A percentile compares a stretch with the other conserved stretches of the same genome.
Evolutionary conservation across 768 basidiomycete genomes (phyloP).

Genomic region (Strobilomyces echinocephalus): DNA sequence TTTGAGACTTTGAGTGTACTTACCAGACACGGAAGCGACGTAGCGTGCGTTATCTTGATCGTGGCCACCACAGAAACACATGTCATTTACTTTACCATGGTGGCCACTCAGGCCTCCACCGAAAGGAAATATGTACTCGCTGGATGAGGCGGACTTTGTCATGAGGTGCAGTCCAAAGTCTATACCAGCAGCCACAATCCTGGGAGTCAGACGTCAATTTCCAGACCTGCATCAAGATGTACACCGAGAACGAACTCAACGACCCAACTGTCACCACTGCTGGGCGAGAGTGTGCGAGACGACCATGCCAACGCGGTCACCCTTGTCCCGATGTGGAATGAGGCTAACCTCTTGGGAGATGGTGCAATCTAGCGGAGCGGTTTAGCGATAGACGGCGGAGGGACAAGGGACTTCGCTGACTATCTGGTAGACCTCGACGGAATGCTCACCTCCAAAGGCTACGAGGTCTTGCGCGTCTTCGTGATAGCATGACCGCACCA

Average conservation of each 20-base stretch:
- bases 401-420: conserved; percentile 37
- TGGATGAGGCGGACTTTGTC: conserved; percentile 45
- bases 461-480: conserved; percentile 64
- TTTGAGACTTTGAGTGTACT: conserved; percentile 2
- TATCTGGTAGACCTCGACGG: conserved; percentile 63
- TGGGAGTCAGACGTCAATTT: conserved; percentile 27
- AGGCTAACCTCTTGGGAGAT: conserved; percentile 50
- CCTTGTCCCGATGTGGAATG: conserved; percentile 67
- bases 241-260: conserved; percentile 52
- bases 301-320: conserved; percentile 81
- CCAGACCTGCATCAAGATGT: not conserved
- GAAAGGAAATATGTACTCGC: conserved; percentile 60
- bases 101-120: conserved; percentile 81
- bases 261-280: conserved; percentile 58
- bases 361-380: conserved; percentile 35
- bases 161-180: conserved; percentile 71
- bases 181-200: conserved; percentile 61
- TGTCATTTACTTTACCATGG: conserved; percentile 71
- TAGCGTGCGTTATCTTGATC: conserved; percentile 65
- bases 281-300: conserved; percentile 61
- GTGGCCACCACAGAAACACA: conserved; percentile 75
- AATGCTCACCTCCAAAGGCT: conserved; percentile 69
- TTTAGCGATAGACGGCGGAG: conserved; percentile 7
- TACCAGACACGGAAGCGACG: conserved; percentile 78
- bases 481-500: conserved; percentile 57